Base-by-base conservation (phyloP, 108 stramenopile genomes). In the Nitzschia sp. region DNA sequence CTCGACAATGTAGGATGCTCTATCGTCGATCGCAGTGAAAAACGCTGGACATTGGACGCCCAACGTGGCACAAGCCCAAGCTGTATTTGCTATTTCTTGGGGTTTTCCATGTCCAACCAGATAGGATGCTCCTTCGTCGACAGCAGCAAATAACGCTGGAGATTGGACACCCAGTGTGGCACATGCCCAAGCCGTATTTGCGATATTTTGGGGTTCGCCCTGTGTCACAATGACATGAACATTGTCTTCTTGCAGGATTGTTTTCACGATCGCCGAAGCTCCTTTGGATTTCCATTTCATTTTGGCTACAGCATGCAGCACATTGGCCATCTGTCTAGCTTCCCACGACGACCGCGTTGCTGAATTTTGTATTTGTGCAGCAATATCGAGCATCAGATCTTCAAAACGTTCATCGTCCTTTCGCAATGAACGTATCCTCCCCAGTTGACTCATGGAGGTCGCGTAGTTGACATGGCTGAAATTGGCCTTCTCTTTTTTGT, bases 151-250 rank as follows among this genome's bases (percentile, higher is more conserved):
- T 5, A 71, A 56, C 16, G 56, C 45, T 19, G 58, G 69, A 31
- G 30, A 60, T 1, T 15, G 36, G 13, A 58, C 17, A 23, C 62
- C 62, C 22, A 56, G 53, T 0, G 30, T 55, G 15, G 53, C 53
- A 72, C 33, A 72, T 2, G 71, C 71, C 62, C 62, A 72, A 5
- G 36, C 36, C 9, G n/a, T 50, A 64, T 63, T 72, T 26, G 71
- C 50, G 54, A 72, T 26, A 13, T 63, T 30, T 32, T 72, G 71
- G 16, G 62, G 53, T 19, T 38, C 50, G 3, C 71, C 71, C 0
- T 55, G 38, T 26, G 21, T 32, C 30, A 64, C 47, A 55, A 63
- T 53, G 15, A 11, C 29, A 35, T 63, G 71, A 23, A 58, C 58
- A 23, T 45, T 29, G 35, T 52, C 55, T 15, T 15, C 6, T 15